These are phyloP conservation scores for Trapa incisa DNA, from an alignment of 345 rosid genomes.

Conservation along the genomic window DNA sequence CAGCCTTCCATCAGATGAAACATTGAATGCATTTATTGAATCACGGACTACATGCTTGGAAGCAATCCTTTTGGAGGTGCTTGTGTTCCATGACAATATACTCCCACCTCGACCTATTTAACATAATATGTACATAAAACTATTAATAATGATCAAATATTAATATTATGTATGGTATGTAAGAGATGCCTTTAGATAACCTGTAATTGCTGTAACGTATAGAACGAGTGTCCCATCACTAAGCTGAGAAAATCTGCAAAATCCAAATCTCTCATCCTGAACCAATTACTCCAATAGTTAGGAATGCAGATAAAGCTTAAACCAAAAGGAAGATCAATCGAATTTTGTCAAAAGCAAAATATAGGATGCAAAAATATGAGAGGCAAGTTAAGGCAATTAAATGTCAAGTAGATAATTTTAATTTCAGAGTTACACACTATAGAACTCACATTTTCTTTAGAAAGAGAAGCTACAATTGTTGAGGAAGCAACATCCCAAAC, in stretches of 20 bases:
- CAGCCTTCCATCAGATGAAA: slow-evolving; percentile 71
- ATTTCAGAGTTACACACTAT: not conserved
- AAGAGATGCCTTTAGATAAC: slow-evolving; percentile 17
- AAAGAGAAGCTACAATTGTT: slow-evolving; percentile 42
- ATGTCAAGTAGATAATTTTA: not conserved
- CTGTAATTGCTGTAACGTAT: slow-evolving; percentile 64
- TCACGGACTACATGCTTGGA: slow-evolving; percentile 46
- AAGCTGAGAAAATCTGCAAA: slow-evolving; percentile 59
- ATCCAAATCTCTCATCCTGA: slow-evolving; percentile 72
- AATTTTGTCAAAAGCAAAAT: slow-evolving; percentile 5
- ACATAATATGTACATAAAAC: slow-evolving; percentile 1
- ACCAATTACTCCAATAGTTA: slow-evolving; percentile 7
- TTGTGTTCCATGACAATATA: slow-evolving; percentile 61
- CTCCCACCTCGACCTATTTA: slow-evolving; percentile 49
- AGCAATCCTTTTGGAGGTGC: slow-evolving; percentile 45
- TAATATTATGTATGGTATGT: slow-evolving; percentile 1
- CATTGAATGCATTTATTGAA: slow-evolving; percentile 52
- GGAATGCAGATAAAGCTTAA: slow-evolving; percentile 2
- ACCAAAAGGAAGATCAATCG: not conserved
- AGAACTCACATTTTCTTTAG: slow-evolving; percentile 51
- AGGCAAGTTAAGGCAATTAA: not conserved
- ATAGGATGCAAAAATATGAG: not conserved
- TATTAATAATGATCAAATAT: not conserved
- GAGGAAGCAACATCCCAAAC: slow-evolving; percentile 73
- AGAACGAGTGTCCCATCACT: slow-evolving; percentile 38